These are phyloP conservation scores for sorghum (Sorghum bicolor) DNA, from an alignment of 176 grass and related monocot genomes.

Conservation along the genomic window DNA sequence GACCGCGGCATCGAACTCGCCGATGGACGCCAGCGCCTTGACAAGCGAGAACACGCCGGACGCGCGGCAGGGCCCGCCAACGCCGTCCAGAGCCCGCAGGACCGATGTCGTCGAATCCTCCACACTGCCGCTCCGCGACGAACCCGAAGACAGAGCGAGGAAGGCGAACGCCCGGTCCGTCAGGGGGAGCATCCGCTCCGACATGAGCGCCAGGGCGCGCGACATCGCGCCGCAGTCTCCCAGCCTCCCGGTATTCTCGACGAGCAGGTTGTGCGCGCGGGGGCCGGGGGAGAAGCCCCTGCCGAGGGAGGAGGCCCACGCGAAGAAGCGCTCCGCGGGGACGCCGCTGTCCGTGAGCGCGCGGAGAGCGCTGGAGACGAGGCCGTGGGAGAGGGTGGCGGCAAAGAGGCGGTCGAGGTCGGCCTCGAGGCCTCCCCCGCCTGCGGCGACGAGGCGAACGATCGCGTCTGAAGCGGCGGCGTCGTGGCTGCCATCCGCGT, in stretches of 20 bases:
- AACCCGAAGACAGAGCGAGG: slow-evolving; percentile 5
- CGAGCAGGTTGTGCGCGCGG: slow-evolving; percentile 57
- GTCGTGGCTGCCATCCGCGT: background rate
- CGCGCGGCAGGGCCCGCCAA: slow-evolving; percentile 47
- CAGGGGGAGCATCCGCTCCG: slow-evolving; percentile 34
- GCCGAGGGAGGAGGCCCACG: slow-evolving; percentile 49
- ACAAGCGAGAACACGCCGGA: slow-evolving; percentile 79
- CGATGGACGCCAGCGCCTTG: slow-evolving; percentile 52
- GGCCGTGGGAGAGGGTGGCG: slow-evolving; percentile 24
- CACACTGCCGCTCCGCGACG: background rate
- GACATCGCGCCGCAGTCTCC: slow-evolving; percentile 57
- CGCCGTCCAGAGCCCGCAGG: slow-evolving; percentile 28
- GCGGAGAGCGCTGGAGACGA: slow-evolving; percentile 37
- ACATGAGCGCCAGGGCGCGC: slow-evolving; percentile 44
- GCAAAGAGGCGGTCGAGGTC: slow-evolving; percentile 44
- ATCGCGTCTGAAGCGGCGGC: slow-evolving; percentile 23
- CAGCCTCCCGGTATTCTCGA: slow-evolving; percentile 62
- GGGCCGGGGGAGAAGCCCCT: slow-evolving; percentile 38
- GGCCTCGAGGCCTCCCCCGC: slow-evolving; percentile 37
- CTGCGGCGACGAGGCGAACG: slow-evolving; percentile 44
- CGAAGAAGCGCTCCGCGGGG: slow-evolving; percentile 54
- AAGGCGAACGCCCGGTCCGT: slow-evolving; percentile 70
- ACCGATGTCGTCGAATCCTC: slow-evolving; percentile 20
- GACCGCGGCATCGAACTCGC: slow-evolving; percentile 54
- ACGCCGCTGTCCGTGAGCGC: slow-evolving; percentile 44